Percentiles rank a stretch among this genome's conserved stretches.
Conservation (phyloP, 1,284 basidiomycete species). For the Moesziomyces sp. region DNA sequence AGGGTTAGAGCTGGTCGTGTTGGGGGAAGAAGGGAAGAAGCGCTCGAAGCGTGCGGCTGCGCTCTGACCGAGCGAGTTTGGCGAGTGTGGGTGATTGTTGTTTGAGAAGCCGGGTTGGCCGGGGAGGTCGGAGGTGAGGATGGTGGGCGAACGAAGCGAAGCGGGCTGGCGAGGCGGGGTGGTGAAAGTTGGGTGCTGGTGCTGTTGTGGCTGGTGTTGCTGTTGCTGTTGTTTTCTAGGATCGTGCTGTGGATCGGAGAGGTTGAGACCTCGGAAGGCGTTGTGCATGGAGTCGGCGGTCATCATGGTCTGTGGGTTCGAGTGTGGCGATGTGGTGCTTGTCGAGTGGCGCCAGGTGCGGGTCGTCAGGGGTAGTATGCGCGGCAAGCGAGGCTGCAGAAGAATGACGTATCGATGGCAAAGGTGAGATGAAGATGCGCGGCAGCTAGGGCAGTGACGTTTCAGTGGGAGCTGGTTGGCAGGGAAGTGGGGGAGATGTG, state of each 20-base stretch:
- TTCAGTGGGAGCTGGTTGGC: too few species aligned
- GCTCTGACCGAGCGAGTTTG: conserved; percentile 32
- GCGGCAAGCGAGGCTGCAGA: too few species aligned
- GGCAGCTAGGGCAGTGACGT: too few species aligned
- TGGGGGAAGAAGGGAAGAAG: conserved; percentile 54
- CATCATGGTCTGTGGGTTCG: conserved; percentile 19
- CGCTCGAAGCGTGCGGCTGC: conserved; percentile 62
- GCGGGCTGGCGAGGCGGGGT: conserved; percentile 26
- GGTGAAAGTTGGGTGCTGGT: conserved; percentile 17
- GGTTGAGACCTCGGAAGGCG: conserved; percentile 35
- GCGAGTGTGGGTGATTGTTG: conserved; percentile 10
- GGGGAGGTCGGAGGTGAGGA: conserved; percentile 25
- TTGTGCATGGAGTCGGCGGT: conserved; percentile 44
- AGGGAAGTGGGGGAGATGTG: too few species aligned
- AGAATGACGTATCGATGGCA: too few species aligned
- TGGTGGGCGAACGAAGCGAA: conserved; percentile 39
- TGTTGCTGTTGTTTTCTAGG: conserved; percentile 17
- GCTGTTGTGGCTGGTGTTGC: conserved; percentile 11
- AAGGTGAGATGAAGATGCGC: too few species aligned
- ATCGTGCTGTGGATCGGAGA: conserved; percentile 35
- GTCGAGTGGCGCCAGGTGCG: neutral
- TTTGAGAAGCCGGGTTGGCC: conserved; percentile 28
- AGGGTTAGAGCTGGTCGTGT: conserved; percentile 27
- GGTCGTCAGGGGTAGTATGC: too few species aligned
- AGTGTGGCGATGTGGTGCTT: neutral